Evolutionary conservation across 169 alveolate genomes (phyloP), one percentile per base, ranked within the genome.

Genomic region (Cryptosporidium ubiquitum): DNA sequence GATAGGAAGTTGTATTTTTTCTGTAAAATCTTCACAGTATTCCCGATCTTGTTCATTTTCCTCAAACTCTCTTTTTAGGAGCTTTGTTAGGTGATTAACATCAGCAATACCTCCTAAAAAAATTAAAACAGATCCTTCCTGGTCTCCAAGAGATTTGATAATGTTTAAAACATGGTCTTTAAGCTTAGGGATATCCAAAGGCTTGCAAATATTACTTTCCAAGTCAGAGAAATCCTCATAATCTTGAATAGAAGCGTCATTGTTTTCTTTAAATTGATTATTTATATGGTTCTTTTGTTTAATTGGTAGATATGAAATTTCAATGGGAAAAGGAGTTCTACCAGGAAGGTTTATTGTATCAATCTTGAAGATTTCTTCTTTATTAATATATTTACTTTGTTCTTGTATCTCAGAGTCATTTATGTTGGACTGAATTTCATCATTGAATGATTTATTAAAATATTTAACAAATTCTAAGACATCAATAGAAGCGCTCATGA

Each of bases 261-360:
- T 31, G 5, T 6, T 23, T 3, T 42, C 33, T 9, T 37, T 26
- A 42, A 29, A 29, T 29, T 64, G 71, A 10, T 5, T 6, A 29
- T 29, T 55, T 26, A 3, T 23, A 20, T 31, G 26, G n/a, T 14
- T 64, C 4, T 33, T 33, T 60, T 61, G 29, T 18, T 60, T 79
- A 5, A 40, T 14, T 4, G 89, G 75, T 10, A 79, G 16, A n/a
- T 79, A 79, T 1, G 26, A 26, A 16, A 79, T 37, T 29, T 79
- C 69, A 12, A 79, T 79, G 7, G 89, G 89, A 64, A 79, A 79
- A 3, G 89, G 89, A 61, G 89, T 79, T 40, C 89, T 79, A 1
- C 89, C 89, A 20, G 89, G 89, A 18, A 79, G 49, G 29, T 37
- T 61, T 1, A 79, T 79, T 61, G 73, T 58, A 23, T 42, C 71